Percentiles rank a stretch among this genome's conserved stretches.
phyloP scores from a whole-genome alignment of 2,329 filamentous ascomycete species.

The Pseudocercospora pini-densiflorae region DNA sequence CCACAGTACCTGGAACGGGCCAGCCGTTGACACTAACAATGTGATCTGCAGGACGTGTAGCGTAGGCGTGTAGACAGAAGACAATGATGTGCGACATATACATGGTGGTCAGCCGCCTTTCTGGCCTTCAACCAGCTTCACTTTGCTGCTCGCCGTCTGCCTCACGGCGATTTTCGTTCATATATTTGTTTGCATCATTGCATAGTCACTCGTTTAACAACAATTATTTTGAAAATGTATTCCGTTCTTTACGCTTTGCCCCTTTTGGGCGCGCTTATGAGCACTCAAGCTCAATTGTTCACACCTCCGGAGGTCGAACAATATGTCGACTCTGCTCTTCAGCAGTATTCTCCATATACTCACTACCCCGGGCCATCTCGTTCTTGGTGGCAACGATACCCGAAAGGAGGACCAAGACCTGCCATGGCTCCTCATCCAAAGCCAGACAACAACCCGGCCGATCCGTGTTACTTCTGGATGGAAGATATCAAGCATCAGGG shows the following conservation, averaged over 20 bases:
- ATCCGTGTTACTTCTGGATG: slow-evolving; percentile 45
- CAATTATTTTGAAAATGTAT: slow-evolving; percentile 20
- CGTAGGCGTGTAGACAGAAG: background rate
- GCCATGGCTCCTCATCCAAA: background rate
- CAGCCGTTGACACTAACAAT: background rate
- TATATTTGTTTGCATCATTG: slow-evolving; percentile 6
- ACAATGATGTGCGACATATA: background rate
- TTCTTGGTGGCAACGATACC: slow-evolving; percentile 10
- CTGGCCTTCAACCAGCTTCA: slow-evolving; percentile 9
- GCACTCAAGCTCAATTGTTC: slow-evolving; percentile 24
- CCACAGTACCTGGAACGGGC: background rate
- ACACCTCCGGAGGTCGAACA: slow-evolving; percentile 11
- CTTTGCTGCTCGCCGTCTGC: slow-evolving; percentile 20
- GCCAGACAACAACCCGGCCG: slow-evolving; percentile 22
- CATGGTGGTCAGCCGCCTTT: slow-evolving; percentile 6
- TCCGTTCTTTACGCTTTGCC: slow-evolving; percentile 18
- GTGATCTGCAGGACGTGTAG: slow-evolving; percentile 4
- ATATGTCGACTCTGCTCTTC: slow-evolving; percentile 1
- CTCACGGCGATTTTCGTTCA: slow-evolving; percentile 1
- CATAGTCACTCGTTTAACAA: background rate
- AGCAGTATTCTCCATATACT: slow-evolving; percentile 2
- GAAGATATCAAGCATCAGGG: slow-evolving; percentile 55
- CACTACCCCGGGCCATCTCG: slow-evolving; percentile 16
- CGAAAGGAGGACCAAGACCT: slow-evolving; percentile 7
- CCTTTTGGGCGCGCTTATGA: slow-evolving; percentile 24